Percentiles rank a stretch among this genome's conserved stretches.
phyloP scores from a whole-genome alignment of 345 rosid genomes.

The Heritiera fomes region DNA sequence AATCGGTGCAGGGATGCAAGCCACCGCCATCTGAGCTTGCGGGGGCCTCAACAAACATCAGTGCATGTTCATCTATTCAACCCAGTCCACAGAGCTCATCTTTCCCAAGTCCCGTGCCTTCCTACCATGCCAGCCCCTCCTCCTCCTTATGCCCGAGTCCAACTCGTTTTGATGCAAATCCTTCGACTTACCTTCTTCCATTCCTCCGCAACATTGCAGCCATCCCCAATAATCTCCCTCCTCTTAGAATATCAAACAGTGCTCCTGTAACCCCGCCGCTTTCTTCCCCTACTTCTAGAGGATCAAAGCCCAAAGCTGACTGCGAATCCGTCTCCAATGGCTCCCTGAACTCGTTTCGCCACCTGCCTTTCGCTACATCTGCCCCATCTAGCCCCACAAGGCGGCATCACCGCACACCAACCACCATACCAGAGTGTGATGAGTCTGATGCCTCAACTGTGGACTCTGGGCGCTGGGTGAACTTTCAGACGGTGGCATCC shows the following conservation, averaged over 20 bases:
- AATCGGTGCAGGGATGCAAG: slow-evolving; percentile 63
- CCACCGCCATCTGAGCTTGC: slow-evolving; percentile 52
- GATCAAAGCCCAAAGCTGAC: slow-evolving; percentile 19
- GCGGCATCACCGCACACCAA: too few relatives aligned
- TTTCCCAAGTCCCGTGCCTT: slow-evolving; percentile 87
- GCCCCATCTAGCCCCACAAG: too few relatives aligned
- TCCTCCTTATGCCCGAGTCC: slow-evolving; percentile 87
- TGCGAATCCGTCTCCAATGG: slow-evolving; percentile 62
- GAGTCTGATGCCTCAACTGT: too few relatives aligned
- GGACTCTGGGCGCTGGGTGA: too few relatives aligned
- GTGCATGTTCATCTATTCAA: slow-evolving; percentile 70
- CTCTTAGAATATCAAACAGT: slow-evolving; percentile 87
- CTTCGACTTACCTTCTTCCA: slow-evolving; percentile 62
- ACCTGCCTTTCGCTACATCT: too few relatives aligned
- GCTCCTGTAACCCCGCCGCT: slow-evolving; percentile 97
- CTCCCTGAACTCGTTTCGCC: too few relatives aligned
- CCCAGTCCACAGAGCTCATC: slow-evolving; percentile 77
- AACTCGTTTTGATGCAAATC: slow-evolving; percentile 53
- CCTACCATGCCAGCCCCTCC: slow-evolving; percentile 80
- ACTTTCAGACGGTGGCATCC: too few relatives aligned
- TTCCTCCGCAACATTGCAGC: slow-evolving; percentile 51
- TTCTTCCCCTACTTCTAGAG: too few relatives aligned
- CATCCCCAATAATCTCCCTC: slow-evolving; percentile 46
- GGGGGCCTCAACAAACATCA: slow-evolving; percentile 49
- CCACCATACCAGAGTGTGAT: too few relatives aligned